Percentiles rank a stretch among this genome's conserved stretches.
phyloP scores from a whole-genome alignment of 768 basidiomycete species.

The Lactarius psammicola region DNA sequence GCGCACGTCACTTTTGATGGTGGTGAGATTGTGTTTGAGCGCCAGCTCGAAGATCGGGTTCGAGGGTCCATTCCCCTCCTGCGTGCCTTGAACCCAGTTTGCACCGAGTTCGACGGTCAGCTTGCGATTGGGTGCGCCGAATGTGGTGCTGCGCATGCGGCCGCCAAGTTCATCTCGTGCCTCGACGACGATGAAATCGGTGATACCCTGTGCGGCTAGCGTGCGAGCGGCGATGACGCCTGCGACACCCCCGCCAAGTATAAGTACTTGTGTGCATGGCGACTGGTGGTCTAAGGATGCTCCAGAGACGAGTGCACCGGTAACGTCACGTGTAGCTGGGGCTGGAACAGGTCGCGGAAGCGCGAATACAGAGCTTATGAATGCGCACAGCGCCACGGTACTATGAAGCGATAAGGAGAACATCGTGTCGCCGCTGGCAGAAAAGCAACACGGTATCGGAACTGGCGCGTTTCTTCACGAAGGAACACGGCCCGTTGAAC shows the following conservation, averaged over 20 bases:
- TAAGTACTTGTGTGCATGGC: constrained; percentile 42
- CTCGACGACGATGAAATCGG: constrained; percentile 58
- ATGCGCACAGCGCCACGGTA: not conserved
- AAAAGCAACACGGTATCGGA: not conserved
- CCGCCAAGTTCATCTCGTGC: constrained; percentile 55
- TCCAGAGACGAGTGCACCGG: not conserved
- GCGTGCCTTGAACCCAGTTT: constrained; percentile 44
- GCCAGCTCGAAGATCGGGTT: constrained; percentile 59
- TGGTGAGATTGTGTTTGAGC: constrained; percentile 48
- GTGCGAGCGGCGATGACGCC: constrained; percentile 63
- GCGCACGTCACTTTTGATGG: constrained; percentile 40
- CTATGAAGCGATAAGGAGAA: not conserved
- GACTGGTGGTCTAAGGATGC: not conserved
- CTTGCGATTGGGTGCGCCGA: constrained; percentile 41
- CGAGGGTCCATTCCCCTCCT: constrained; percentile 43
- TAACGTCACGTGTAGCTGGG: not conserved
- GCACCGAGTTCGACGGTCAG: constrained; percentile 45
- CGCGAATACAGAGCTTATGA: not conserved
- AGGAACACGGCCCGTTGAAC: not conserved
- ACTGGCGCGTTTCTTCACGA: not conserved
- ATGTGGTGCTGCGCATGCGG: constrained; percentile 45
- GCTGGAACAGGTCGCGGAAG: not conserved
- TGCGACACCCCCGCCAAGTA: constrained; percentile 62
- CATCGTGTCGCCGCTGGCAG: not conserved
- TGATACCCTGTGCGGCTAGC: constrained; percentile 49